phyloP scores from a whole-genome alignment of 1,139 yeast genomes.

The Keqinozyma sinolaborantium region DNA sequence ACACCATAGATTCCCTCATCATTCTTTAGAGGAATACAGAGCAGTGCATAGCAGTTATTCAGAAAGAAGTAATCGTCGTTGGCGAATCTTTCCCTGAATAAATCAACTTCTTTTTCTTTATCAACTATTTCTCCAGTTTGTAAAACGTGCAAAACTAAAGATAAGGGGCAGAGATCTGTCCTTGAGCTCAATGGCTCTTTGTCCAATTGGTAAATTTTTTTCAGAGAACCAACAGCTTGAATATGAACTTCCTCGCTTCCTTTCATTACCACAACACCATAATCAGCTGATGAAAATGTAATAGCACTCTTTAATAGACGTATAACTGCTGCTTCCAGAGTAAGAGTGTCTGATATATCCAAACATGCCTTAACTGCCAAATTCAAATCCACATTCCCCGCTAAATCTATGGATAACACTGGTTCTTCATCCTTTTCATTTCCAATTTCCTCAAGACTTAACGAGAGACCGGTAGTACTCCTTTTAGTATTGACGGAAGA shows the following conservation, averaged over 20 bases:
- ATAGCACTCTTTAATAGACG: conserved; percentile 41
- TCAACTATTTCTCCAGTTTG: conserved; percentile 35
- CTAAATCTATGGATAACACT: too few species aligned
- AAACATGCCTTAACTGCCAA: conserved; percentile 43
- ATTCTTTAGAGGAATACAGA: conserved; percentile 48
- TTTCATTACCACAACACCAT: conserved; percentile 41
- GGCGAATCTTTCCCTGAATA: conserved; percentile 31
- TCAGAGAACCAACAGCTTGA: conserved; percentile 42
- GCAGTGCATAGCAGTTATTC: conserved; percentile 30
- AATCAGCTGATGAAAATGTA: conserved; percentile 39
- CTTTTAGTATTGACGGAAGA: background rate
- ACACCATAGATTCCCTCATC: conserved; percentile 45
- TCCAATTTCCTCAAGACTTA: too few species aligned
- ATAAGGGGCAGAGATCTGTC: conserved; percentile 43
- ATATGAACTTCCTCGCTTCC: conserved; percentile 35
- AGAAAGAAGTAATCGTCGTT: conserved; percentile 41
- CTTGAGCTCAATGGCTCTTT: conserved; percentile 41
- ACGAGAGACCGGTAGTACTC: too few species aligned
- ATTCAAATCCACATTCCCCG: conserved; percentile 16
- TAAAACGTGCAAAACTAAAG: conserved; percentile 38
- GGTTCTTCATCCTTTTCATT: too few species aligned
- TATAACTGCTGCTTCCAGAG: conserved; percentile 33
- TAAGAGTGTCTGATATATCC: conserved; percentile 46
- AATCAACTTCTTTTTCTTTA: conserved; percentile 33
- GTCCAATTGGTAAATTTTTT: conserved; percentile 30